phyloP scores from a whole-genome alignment of 305 asterid genomes.

The Andrographis paniculata region DNA sequence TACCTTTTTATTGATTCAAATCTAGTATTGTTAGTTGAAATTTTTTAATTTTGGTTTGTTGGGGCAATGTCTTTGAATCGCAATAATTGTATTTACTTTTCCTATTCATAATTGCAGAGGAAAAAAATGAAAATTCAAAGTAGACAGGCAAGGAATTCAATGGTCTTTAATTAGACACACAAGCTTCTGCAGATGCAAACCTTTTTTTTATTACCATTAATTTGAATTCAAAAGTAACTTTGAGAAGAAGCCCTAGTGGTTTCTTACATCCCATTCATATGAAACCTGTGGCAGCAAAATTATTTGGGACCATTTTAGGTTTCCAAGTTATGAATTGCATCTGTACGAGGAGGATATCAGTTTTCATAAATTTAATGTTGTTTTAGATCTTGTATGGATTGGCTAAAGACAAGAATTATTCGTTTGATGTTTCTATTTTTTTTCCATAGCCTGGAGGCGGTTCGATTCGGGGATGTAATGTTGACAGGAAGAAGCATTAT shows the following conservation, averaged over 20 bases:
- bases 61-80: neutral
- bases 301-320: neutral
- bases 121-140: too few relatives aligned
- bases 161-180: neutral
- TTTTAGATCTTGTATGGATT: neutral
- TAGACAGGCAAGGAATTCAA: neutral
- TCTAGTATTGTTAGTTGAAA: neutral
- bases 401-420: neutral
- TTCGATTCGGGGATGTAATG: slow-evolving; percentile 32
- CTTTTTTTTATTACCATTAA: too few relatives aligned
- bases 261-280: neutral
- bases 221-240: neutral
- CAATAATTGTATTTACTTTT: neutral
- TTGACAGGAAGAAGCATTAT: slow-evolving; percentile 29
- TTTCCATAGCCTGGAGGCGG: slow-evolving; percentile 30
- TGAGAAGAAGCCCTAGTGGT: neutral
- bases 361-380: neutral
- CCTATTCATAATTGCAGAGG: neutral
- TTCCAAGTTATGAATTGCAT: neutral
- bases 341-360: neutral
- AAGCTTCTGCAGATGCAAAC: neutral
- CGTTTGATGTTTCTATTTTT: neutral
- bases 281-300: neutral
- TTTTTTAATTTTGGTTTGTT: neutral
- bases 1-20: neutral